A percentile compares a stretch with the other conserved stretches of the same genome.
Evolutionary conservation across 1,284 basidiomycete genomes (phyloP).

Genomic region (Golubevia sp.): DNA sequence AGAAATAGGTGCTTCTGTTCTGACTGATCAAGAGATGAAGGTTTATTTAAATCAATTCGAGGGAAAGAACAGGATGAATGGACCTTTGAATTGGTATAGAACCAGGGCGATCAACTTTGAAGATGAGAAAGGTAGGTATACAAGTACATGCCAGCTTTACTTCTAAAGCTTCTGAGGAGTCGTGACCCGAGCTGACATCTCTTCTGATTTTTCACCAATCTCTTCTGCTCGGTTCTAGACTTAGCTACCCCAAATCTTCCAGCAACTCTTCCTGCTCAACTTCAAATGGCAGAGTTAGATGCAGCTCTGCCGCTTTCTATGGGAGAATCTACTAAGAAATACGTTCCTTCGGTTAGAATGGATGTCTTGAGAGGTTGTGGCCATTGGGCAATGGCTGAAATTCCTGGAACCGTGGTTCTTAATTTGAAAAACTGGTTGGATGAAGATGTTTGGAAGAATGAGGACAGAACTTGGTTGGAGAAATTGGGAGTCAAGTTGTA

Average conservation of each 20-base stretch:
- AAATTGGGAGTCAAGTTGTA: not conserved
- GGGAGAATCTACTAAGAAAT: slow-evolving; percentile 24
- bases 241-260: slow-evolving; percentile 21
- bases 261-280: slow-evolving; percentile 22
- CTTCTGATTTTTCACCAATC: no score
- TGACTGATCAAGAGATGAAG: slow-evolving; percentile 20
- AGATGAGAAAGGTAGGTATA: slow-evolving; percentile 21
- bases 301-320: slow-evolving; percentile 27
- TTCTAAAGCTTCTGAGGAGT: no score
- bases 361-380: slow-evolving; percentile 22
- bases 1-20: not conserved
- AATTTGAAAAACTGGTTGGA: slow-evolving; percentile 31
- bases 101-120: slow-evolving; percentile 36
- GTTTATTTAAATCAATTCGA: slow-evolving; percentile 21
- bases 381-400: slow-evolving; percentile 32
- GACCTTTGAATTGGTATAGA: slow-evolving; percentile 45
- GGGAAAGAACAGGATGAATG: slow-evolving; percentile 41
- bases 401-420: slow-evolving; percentile 22
- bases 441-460: slow-evolving; percentile 20
- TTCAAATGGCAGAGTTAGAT: slow-evolving; percentile 28
- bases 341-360: slow-evolving; percentile 24
- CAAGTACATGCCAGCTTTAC: no score
- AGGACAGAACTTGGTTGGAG: slow-evolving; percentile 14
- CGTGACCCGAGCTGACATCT: no score
- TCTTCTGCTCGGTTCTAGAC: not conserved